Evolutionary conservation across 2,329 filamentous ascomycete genomes (phyloP), one percentile per base, ranked within the genome.

Genomic region (Monosporascus cannonballus): DNA sequence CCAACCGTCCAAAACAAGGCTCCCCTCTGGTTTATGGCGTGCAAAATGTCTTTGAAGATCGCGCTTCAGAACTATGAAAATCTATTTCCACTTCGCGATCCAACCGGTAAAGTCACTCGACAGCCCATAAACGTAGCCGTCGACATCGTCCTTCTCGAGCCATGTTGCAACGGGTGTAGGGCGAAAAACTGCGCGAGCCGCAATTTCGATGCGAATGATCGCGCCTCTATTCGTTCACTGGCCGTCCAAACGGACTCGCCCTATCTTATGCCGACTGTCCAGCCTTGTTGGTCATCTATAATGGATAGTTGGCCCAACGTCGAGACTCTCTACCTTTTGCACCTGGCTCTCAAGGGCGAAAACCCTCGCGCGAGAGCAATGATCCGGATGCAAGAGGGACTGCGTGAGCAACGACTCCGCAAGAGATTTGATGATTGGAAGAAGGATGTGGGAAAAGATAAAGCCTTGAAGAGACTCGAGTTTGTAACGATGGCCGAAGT

Each of bases 71-170:
- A 54, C 17, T 68, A 68, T 30, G 22, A 47, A 24, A 62, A 57
- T 25, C 47, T 64, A n/a, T 68, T 68, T 48, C 54, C 27, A 5
- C 47, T 61, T 24, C 48, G 48, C 22, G 17, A 25, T 24, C 24
- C 22, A 4, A 15, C 39, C 9, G 18, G 15, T 24, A 51, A 11
- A 9, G 20, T 39, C 8, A 52, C 58, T 14, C 46, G 53, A 4
- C 66, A 68, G 42, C 49, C 53, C 37, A 45, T 67, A n/a, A 61
- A 61, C 25, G 50, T 59, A 11, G n/a, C 45, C 1, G 48, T 51
- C 7, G 66, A 69, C 47, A 60, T 68, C 38, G 60, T 69, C 18
- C 47, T 65, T 17, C 61, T 62, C 15, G 66, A 69, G 48, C 65
- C 65, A 17, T 69, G 66, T 37, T 63, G 66, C 22, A 59, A 52